A percentile compares a stretch with the other conserved stretches of the same genome.
Conservation (phyloP, 768 basidiomycete genomes). For the Boletus insuetus region DNA sequence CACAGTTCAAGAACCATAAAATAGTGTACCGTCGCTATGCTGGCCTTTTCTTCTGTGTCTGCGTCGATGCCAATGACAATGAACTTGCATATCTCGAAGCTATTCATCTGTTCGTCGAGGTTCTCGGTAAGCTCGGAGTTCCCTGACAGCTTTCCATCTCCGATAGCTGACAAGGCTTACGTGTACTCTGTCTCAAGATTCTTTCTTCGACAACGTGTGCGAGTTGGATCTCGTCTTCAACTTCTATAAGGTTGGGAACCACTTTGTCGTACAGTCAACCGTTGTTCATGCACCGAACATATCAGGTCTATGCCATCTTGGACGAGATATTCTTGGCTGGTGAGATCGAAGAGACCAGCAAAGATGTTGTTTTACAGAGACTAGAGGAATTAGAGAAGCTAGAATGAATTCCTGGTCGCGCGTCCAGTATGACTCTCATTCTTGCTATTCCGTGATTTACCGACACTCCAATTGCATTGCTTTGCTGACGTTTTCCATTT, state of each 20-base stretch:
- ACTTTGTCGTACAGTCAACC: conserved; percentile 2
- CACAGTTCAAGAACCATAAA: conserved; percentile 95
- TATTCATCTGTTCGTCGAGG: conserved; percentile 97
- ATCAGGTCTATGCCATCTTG: conserved; percentile 92
- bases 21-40: conserved; percentile 96
- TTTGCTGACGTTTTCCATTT: conserved; percentile 11
- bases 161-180: neutral
- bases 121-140: conserved; percentile 65
- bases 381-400: conserved; percentile 92
- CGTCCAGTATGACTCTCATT: conserved; percentile 6
- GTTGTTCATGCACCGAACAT: neutral
- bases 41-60: conserved; percentile 96
- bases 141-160: neutral
- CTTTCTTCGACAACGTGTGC: conserved; percentile 99
- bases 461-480: conserved; percentile 4
- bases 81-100: conserved; percentile 97
- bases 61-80: conserved; percentile 98
- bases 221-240: conserved; percentile 98
- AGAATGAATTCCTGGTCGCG: conserved; percentile 47
- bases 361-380: conserved; percentile 89
- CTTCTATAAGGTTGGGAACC: conserved; percentile 79
- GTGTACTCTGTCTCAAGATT: conserved; percentile 50
- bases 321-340: conserved; percentile 99
- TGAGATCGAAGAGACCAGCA: conserved; percentile 97
- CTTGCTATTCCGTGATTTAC: conserved; percentile 6